phyloP scores from a whole-genome alignment of 306 rosid species.

The Rosa rugosa region DNA sequence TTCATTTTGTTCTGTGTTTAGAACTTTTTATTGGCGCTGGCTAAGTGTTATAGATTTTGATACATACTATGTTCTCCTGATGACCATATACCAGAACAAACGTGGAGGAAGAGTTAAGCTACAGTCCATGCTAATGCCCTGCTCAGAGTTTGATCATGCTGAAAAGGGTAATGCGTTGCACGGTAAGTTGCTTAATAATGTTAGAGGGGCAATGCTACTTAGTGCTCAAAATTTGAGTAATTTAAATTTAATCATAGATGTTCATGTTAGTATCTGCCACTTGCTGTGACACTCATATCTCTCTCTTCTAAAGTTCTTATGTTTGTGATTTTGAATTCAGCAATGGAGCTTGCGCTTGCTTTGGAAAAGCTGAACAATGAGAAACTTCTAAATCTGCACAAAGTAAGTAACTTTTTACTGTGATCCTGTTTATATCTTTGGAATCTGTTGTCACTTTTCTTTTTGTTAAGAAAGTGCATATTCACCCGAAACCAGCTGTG shows the following conservation, averaged over 20 bases:
- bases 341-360: conserved; percentile 47
- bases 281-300: neutral
- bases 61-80: neutral
- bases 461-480: neutral
- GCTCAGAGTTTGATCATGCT: conserved; percentile 36
- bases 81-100: conserved; percentile 28
- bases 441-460: neutral
- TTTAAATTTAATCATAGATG: neutral
- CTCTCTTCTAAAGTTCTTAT: neutral
- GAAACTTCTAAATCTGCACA: conserved; percentile 41
- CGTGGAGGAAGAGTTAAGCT: conserved; percentile 45
- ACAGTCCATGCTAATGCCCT: conserved; percentile 34
- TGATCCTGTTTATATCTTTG: neutral
- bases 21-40: neutral
- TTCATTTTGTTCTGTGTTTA: neutral
- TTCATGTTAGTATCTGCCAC: neutral
- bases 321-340: conserved; percentile 13
- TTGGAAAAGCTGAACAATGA: conserved; percentile 43
- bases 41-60: neutral
- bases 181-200: conserved; percentile 23
- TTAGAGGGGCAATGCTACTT: neutral
- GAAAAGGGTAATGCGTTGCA: conserved; percentile 49
- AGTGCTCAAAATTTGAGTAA: neutral
- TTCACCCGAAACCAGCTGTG: neutral
- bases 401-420: neutral